These are phyloP conservation scores for Phytopythium cucurbitacearum DNA, from an alignment of 352 stramenopile genomes.

Conservation along the genomic window DNA sequence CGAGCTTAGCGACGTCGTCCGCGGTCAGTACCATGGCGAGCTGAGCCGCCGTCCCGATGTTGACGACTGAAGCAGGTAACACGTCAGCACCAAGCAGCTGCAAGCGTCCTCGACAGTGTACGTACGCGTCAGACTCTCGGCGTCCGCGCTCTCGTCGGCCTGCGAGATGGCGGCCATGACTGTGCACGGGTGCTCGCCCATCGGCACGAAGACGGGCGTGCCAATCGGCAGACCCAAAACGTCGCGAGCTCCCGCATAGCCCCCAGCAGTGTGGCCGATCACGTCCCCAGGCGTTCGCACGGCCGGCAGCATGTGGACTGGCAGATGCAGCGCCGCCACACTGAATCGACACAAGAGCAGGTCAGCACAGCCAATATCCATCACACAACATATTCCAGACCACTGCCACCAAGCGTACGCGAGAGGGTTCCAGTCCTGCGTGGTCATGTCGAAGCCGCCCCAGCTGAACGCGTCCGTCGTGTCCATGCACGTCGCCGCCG, in stretches of 20 bases:
- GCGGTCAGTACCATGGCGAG: constrained; percentile 53
- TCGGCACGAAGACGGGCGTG: constrained; percentile 43
- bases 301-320: constrained; percentile 34
- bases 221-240: constrained; percentile 25
- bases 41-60: constrained; percentile 68
- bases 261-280: constrained; percentile 24
- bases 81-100: neutral
- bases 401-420: constrained; percentile 16
- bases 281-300: constrained; percentile 38
- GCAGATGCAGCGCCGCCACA: constrained; percentile 45
- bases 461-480: constrained; percentile 71
- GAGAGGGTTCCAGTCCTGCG: constrained; percentile 31
- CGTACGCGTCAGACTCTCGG: constrained; percentile 26
- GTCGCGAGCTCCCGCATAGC: neutral
- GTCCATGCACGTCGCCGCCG: constrained; percentile 43
- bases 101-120: constrained; percentile 1
- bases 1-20: constrained; percentile 17
- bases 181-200: constrained; percentile 68
- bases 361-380: neutral
- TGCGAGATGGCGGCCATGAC: constrained; percentile 38
- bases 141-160: constrained; percentile 9
- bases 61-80: constrained; percentile 37
- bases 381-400: neutral
- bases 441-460: constrained; percentile 47
- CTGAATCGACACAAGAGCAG: constrained; percentile 12